Conservation (phyloP, 306 rosid species). For the Clitoria ternatea region DNA sequence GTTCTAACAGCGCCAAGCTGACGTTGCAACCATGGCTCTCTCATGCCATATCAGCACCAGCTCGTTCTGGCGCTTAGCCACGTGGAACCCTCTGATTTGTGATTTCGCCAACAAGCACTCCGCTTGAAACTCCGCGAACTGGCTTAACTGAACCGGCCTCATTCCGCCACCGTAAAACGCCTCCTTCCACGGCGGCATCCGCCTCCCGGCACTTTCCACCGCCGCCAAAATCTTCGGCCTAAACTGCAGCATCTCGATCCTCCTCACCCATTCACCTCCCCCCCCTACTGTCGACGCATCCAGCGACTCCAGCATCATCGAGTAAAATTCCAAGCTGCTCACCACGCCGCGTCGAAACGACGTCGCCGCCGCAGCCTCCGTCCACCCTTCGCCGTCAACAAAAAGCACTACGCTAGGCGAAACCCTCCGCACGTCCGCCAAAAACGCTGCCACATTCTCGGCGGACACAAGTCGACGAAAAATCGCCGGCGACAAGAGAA, state of each 20-base stretch:
- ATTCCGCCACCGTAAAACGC: slow-evolving; percentile 67
- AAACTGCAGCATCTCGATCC: slow-evolving; percentile 52
- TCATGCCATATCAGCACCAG: slow-evolving; percentile 79
- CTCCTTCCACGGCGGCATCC: slow-evolving; percentile 54
- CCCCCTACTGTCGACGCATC: slow-evolving; percentile 52
- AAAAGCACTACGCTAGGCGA: slow-evolving; percentile 68
- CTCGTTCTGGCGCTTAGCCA: slow-evolving; percentile 76
- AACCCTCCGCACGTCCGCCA: slow-evolving; percentile 46
- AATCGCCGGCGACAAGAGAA: slow-evolving; percentile 59
- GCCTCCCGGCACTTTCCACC: slow-evolving; percentile 52
- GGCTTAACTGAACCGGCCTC: slow-evolving; percentile 78
- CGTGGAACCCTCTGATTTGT: slow-evolving; percentile 77
- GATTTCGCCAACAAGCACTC: slow-evolving; percentile 64
- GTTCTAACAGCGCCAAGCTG: slow-evolving; percentile 75
- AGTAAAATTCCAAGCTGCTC: slow-evolving; percentile 54
- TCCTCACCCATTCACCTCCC: slow-evolving; percentile 56
- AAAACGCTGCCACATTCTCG: slow-evolving; percentile 29
- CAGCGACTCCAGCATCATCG: slow-evolving; percentile 72
- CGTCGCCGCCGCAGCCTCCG: slow-evolving; percentile 34
- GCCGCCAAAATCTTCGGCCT: slow-evolving; percentile 60
- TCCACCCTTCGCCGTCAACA: slow-evolving; percentile 66
- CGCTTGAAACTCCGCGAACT: slow-evolving; percentile 83
- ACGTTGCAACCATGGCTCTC: slow-evolving; percentile 62
- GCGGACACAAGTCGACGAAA: slow-evolving; percentile 51
- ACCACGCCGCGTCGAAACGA: slow-evolving; percentile 63